These are phyloP conservation scores for Aspergillus sp. DNA, from an alignment of 2,329 filamentous ascomycete species.

Conservation along the genomic window DNA sequence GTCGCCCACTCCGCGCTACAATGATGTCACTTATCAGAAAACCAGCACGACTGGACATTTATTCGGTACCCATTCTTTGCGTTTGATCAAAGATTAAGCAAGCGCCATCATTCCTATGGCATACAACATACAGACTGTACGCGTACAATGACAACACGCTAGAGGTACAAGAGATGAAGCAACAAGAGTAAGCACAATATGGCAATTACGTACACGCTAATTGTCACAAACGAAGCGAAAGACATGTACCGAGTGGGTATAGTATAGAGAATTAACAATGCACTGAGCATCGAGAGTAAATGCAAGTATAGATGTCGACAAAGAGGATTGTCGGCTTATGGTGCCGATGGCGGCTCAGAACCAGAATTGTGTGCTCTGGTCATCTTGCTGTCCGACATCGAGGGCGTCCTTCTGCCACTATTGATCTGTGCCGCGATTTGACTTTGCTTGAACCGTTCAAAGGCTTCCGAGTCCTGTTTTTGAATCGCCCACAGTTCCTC, in stretches of 20 bases:
- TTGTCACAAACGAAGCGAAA: constrained; percentile 3
- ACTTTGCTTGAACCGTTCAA: constrained; percentile 49
- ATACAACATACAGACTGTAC: neutral
- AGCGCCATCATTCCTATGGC: neutral
- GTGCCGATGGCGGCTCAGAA: constrained; percentile 9
- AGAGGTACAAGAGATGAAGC: neutral
- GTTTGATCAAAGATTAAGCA: neutral
- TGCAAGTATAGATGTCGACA: constrained; percentile 7
- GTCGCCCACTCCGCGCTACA: constrained; percentile 4
- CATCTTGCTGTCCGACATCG: constrained; percentile 16
- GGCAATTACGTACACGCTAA: constrained; percentile 3
- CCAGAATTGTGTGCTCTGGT: constrained; percentile 1
- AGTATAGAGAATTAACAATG: neutral
- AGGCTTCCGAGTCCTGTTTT: constrained; percentile 49
- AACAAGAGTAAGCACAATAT: neutral
- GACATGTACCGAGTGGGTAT: constrained; percentile 9
- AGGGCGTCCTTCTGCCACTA: constrained; percentile 36
- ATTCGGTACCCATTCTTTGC: neutral
- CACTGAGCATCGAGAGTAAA: neutral
- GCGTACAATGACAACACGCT: neutral
- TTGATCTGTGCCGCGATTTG: constrained; percentile 54
- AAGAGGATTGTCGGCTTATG: neutral
- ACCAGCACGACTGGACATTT: neutral
- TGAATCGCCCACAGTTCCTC: constrained; percentile 50
- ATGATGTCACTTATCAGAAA: neutral